A percentile compares a stretch with the other conserved stretches of the same genome.
Conservation (phyloP, 176 grass and related monocot species). For the Neostapfia colusana region DNA sequence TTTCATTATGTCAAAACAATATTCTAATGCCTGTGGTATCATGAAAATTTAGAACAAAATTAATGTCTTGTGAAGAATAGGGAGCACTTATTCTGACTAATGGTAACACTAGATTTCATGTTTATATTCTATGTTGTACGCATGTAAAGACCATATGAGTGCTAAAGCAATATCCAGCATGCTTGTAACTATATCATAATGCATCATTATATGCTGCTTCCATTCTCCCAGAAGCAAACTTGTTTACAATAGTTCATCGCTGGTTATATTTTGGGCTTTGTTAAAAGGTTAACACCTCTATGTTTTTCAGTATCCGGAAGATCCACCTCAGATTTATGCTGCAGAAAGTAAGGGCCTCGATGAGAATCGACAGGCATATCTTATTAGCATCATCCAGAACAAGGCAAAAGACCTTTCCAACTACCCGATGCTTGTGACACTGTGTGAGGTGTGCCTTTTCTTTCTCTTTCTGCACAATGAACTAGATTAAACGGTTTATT, state of each 20-base stretch:
- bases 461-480: conserved; percentile 23
- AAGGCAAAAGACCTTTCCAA: conserved; percentile 77
- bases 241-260: conserved; percentile 5
- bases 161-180: conserved; percentile 7
- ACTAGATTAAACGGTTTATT: not conserved
- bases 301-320: conserved; percentile 71
- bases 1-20: not conserved
- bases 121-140: not conserved
- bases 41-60: conserved; percentile 20
- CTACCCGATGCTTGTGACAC: conserved; percentile 70
- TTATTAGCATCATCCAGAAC: conserved; percentile 57
- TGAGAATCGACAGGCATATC: conserved; percentile 63
- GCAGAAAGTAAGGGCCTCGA: conserved; percentile 86
- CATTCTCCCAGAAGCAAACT: not conserved
- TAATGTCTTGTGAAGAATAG: not conserved
- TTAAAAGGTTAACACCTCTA: conserved; percentile 14
- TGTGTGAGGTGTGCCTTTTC: conserved; percentile 72
- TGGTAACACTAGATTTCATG: not conserved
- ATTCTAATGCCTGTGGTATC: conserved; percentile 10
- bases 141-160: not conserved
- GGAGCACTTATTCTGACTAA: not conserved
- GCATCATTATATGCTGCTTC: conserved; percentile 11
- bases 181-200: conserved; percentile 16
- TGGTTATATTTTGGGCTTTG: conserved; percentile 2
- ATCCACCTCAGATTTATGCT: conserved; percentile 68